Evolutionary conservation across 2,329 filamentous ascomycete genomes (phyloP).

Genomic region (Dactylonectria estremocensis): DNA sequence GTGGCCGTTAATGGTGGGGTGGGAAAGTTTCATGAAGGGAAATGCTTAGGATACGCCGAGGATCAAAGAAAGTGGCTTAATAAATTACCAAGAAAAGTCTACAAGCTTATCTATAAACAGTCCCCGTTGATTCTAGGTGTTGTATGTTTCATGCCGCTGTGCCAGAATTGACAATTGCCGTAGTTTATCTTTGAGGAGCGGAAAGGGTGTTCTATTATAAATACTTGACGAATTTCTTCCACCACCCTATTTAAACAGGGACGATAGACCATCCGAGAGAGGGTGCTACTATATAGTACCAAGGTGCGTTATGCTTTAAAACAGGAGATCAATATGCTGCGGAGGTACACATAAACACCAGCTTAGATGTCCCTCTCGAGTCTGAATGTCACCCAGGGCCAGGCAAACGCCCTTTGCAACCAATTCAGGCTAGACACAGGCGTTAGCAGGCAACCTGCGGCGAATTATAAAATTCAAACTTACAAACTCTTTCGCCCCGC

Average conservation of each 20-base stretch:
- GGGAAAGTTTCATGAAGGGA: too few relatives aligned
- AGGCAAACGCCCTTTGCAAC: not conserved
- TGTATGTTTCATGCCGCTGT: not conserved
- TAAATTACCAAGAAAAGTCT: not conserved
- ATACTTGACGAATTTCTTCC: too few relatives aligned
- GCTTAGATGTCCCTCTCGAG: not conserved
- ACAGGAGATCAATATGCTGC: not conserved
- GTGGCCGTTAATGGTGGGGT: too few relatives aligned
- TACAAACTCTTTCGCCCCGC: conserved; percentile 36
- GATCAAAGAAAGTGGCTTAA: not conserved
- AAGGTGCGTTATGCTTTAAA: not conserved
- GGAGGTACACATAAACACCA: not conserved
- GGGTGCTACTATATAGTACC: too few relatives aligned
- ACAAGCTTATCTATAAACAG: not conserved
- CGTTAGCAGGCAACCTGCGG: not conserved
- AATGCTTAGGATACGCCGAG: not conserved
- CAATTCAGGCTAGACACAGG: not conserved
- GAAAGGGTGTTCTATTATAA: too few relatives aligned
- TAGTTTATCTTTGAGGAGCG: not conserved
- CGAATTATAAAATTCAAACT: not conserved
- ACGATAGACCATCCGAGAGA: too few relatives aligned
- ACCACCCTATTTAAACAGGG: too few relatives aligned
- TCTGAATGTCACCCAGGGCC: not conserved
- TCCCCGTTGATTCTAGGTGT: not conserved
- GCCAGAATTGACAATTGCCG: not conserved